Percentiles rank a stretch among this genome's conserved stretches.
Conservation (phyloP, 805 yeast species). For the Candida orba region DNA sequence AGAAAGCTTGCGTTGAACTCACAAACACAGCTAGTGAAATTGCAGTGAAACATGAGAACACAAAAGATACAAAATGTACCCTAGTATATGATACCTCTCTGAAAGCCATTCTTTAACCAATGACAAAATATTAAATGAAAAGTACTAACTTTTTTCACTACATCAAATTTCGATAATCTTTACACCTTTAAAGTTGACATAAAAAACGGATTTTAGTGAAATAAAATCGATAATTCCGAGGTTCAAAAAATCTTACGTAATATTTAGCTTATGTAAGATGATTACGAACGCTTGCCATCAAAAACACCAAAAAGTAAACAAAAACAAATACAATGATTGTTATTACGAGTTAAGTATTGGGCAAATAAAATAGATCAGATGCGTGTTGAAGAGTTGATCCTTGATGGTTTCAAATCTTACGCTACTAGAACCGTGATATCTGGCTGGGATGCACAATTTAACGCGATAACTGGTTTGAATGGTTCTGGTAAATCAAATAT, state of each 20-base stretch:
- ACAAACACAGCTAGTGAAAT: slow-evolving; percentile 37
- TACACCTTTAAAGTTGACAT: neutral
- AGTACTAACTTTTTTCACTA: too few relatives aligned
- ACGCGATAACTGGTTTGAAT: slow-evolving; percentile 95
- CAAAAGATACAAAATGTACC: slow-evolving; percentile 26
- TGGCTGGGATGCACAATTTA: slow-evolving; percentile 94
- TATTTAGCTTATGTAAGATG: neutral
- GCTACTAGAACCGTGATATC: slow-evolving; percentile 94
- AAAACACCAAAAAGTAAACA: neutral
- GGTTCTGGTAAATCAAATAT: slow-evolving; percentile 98
- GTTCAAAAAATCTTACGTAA: too few relatives aligned
- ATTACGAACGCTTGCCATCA: neutral
- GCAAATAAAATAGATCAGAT: slow-evolving; percentile 24
- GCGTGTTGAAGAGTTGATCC: slow-evolving; percentile 84
- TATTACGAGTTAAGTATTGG: too few relatives aligned
- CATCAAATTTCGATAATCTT: too few relatives aligned
- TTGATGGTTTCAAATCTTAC: slow-evolving; percentile 96
- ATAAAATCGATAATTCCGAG: slow-evolving; percentile 5
- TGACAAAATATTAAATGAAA: too few relatives aligned
- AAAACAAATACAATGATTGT: neutral
- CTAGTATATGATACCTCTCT: slow-evolving; percentile 21
- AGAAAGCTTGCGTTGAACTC: slow-evolving; percentile 38
- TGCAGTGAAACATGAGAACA: slow-evolving; percentile 31
- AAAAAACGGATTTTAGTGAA: too few relatives aligned
- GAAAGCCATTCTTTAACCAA: neutral